phyloP scores from a whole-genome alignment of 2,329 filamentous ascomycete species.

The Hymenoscyphus linearis region DNA sequence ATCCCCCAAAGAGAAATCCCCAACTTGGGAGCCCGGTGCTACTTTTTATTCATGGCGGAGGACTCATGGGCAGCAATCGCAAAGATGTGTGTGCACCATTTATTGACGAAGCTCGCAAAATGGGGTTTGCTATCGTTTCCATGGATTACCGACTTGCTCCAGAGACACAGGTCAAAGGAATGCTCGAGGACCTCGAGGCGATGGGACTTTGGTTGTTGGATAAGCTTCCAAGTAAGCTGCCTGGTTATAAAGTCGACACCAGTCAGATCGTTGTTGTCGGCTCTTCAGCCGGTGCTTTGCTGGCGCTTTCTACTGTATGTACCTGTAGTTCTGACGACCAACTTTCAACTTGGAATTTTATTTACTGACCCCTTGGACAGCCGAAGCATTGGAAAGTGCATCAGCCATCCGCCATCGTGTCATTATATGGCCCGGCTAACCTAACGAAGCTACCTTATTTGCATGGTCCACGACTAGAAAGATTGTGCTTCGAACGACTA shows the following conservation, averaged over 20 bases:
- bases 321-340: too few relatives aligned
- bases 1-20: too few relatives aligned
- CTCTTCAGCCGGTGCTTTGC: not conserved
- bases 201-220: not conserved
- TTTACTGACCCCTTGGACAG: not conserved
- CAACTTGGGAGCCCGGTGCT: too few relatives aligned
- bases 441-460: not conserved
- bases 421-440: not conserved
- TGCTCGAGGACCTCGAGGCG: not conserved
- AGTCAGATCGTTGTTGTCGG: not conserved
- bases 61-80: too few relatives aligned
- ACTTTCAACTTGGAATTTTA: not conserved
- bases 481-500: too few relatives aligned
- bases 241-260: not conserved
- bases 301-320: not conserved
- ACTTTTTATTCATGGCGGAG: too few relatives aligned
- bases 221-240: not conserved
- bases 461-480: rapidly evolving
- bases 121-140: too few relatives aligned
- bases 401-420: not conserved
- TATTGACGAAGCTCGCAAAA: too few relatives aligned
- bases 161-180: not conserved
- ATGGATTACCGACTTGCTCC: too few relatives aligned
- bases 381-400: not conserved
- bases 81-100: too few relatives aligned